Conservation (phyloP, 306 rosid species). For the Notholithocarpus densiflorus region DNA sequence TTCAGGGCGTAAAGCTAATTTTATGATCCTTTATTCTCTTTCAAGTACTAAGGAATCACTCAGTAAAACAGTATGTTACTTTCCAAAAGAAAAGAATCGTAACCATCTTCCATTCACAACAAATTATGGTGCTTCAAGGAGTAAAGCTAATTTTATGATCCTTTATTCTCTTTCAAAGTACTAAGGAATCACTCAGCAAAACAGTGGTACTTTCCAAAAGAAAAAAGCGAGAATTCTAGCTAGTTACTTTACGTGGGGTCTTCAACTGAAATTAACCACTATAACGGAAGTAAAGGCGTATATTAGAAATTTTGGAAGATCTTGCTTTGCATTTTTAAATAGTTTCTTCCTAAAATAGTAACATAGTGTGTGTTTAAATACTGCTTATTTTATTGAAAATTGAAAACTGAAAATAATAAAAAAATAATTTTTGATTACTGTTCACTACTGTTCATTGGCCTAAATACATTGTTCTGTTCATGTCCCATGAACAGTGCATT, state of each 20-base stretch:
- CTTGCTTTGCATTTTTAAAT: neutral
- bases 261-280: constrained; percentile 69
- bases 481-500: too few relatives aligned
- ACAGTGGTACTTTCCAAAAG: constrained; percentile 32
- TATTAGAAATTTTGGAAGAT: constrained; percentile 9
- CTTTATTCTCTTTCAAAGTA: constrained; percentile 29
- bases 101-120: neutral
- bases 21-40: too few relatives aligned
- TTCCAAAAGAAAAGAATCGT: too few relatives aligned
- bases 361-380: too few relatives aligned
- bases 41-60: too few relatives aligned
- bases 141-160: constrained; percentile 39
- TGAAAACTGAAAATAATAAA: too few relatives aligned
- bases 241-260: constrained; percentile 25
- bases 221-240: constrained; percentile 8
- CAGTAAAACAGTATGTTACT: too few relatives aligned
- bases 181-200: constrained; percentile 32
- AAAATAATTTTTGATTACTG: too few relatives aligned
- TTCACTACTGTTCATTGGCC: too few relatives aligned
- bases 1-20: too few relatives aligned
- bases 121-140: neutral
- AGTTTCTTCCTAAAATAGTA: neutral
- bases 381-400: too few relatives aligned
- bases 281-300: constrained; percentile 52
- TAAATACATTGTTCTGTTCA: too few relatives aligned